Conservation (phyloP, 2,329 filamentous ascomycete species). For the Diplodia mutila region DNA sequence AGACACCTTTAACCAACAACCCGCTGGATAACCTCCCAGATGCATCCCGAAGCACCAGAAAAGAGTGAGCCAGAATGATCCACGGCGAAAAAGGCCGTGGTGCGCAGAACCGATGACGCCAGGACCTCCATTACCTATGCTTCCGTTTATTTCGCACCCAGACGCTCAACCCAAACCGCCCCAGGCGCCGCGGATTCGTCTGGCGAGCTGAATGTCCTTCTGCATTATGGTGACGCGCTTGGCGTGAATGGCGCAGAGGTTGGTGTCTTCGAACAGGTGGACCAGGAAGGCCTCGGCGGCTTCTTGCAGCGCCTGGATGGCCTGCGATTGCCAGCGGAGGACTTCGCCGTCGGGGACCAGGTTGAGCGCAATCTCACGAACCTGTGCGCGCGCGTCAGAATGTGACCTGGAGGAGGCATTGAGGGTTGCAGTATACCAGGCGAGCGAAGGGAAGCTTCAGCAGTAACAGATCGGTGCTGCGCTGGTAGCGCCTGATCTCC, state of each 20-base stretch:
- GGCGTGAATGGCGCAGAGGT: constrained; percentile 97
- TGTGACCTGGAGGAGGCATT: background rate
- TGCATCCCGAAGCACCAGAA: background rate
- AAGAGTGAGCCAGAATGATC: background rate
- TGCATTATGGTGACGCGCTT: constrained; percentile 98
- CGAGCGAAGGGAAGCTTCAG: constrained; percentile 98
- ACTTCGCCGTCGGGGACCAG: constrained; percentile 76
- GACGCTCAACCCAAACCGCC: constrained; percentile 39
- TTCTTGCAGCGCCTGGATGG: constrained; percentile 96
- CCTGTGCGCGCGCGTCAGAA: constrained; percentile 32
- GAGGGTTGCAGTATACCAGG: constrained; percentile 58
- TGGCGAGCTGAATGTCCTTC: constrained; percentile 96
- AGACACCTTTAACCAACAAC: background rate
- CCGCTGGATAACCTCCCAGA: background rate
- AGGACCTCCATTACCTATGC: background rate
- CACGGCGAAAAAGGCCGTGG: background rate
- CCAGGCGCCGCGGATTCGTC: constrained; percentile 82
- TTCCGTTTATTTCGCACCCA: background rate
- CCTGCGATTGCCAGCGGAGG: constrained; percentile 96
- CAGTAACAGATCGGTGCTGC: constrained; percentile 93
- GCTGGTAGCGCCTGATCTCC: constrained; percentile 98
- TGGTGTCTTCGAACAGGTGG: constrained; percentile 97
- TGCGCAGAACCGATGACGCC: background rate
- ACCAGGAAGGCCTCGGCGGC: constrained; percentile 98
- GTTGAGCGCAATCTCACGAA: constrained; percentile 85